These are phyloP conservation scores for Triticum monococcum DNA, from an alignment of 176 grass and related monocot genomes.

Conservation along the genomic window DNA sequence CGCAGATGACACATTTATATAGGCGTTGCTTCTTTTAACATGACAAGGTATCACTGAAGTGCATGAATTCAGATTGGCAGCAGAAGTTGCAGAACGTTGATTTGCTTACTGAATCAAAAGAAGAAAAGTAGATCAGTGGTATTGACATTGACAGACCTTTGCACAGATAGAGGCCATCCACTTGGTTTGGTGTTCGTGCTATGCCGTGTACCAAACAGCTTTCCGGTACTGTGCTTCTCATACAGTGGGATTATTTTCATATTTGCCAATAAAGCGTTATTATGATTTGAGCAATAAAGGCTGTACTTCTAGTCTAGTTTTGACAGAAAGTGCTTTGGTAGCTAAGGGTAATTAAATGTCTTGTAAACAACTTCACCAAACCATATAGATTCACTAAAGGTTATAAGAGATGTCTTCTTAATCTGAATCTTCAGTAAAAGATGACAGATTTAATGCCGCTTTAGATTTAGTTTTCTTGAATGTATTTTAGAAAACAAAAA, in stretches of 20 bases:
- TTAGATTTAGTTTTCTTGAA: too few species aligned
- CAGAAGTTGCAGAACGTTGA: background rate
- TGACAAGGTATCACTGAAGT: background rate
- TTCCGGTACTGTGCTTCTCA: background rate
- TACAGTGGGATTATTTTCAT: background rate
- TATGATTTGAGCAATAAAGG: constrained; percentile 6
- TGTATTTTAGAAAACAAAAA: background rate
- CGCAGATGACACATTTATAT: background rate
- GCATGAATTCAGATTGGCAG: background rate
- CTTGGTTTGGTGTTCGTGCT: background rate
- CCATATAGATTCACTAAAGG: background rate
- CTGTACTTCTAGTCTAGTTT: background rate
- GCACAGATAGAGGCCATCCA: background rate
- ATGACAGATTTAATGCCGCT: background rate
- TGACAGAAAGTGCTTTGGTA: background rate
- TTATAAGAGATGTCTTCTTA: background rate
- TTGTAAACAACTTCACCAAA: background rate
- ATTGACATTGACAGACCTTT: background rate
- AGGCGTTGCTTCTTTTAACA: background rate
- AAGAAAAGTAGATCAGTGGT: background rate
- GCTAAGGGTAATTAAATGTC: background rate
- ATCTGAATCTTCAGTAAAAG: background rate
- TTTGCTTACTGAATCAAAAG: background rate
- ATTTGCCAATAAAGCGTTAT: background rate
- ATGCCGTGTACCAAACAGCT: background rate